Conservation (phyloP, 2,329 filamentous ascomycete species). For the Metarhizium robertsii region DNA sequence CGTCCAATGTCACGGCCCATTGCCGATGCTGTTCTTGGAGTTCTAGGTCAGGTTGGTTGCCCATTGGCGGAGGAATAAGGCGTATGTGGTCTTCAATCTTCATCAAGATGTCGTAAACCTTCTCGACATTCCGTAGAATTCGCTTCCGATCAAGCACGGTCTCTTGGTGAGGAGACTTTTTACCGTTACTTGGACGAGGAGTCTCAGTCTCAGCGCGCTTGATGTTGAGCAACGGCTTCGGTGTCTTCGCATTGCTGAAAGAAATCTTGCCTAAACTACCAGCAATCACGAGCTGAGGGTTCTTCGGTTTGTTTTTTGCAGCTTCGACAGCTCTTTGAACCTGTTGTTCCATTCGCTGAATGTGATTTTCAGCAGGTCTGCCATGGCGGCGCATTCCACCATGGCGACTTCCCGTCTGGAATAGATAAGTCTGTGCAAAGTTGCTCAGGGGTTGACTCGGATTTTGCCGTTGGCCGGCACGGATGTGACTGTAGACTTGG, state of each 20-base stretch:
- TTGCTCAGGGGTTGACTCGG: constrained; percentile 89
- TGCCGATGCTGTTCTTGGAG: constrained; percentile 66
- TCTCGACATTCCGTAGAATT: constrained; percentile 78
- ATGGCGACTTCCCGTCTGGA: constrained; percentile 82
- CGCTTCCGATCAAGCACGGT: constrained; percentile 69
- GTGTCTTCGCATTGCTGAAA: constrained; percentile 97
- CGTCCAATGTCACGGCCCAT: constrained; percentile 52
- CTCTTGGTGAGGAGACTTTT: constrained; percentile 24
- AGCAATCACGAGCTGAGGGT: constrained; percentile 92
- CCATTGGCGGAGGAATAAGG: constrained; percentile 55
- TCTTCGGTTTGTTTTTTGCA: constrained; percentile 95
- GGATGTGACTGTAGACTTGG: constrained; percentile 91
- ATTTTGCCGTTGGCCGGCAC: constrained; percentile 79
- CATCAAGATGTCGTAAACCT: constrained; percentile 82
- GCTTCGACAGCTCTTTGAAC: constrained; percentile 95
- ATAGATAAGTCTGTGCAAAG: constrained; percentile 95
- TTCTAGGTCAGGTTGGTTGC: constrained; percentile 50
- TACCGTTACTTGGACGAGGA: constrained; percentile 41
- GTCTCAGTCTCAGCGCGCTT: constrained; percentile 69
- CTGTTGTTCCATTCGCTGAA: constrained; percentile 98
- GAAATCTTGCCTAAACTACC: constrained; percentile 96
- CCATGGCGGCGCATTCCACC: constrained; percentile 66
- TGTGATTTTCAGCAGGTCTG: constrained; percentile 86
- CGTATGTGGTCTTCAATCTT: constrained; percentile 89
- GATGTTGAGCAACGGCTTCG: constrained; percentile 89